phyloP scores from a whole-genome alignment of 805 yeast genomes.

The Debaryomyces castellii region DNA sequence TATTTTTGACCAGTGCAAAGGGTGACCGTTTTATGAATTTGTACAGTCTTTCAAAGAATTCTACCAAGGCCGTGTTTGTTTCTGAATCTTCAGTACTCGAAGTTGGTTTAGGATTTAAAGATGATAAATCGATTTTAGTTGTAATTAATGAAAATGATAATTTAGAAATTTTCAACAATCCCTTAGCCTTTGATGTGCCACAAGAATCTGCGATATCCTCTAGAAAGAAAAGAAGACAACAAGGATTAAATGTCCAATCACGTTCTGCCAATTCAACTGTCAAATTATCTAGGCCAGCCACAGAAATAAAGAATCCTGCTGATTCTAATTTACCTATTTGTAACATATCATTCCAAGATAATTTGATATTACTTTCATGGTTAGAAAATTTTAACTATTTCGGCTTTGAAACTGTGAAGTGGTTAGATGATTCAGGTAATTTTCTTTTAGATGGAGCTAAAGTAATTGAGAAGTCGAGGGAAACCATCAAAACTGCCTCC shows the following conservation, averaged over 20 bases:
- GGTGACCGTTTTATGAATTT: slow-evolving; percentile 82
- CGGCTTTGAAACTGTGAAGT: slow-evolving; percentile 52
- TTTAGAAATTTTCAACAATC: slow-evolving; percentile 68
- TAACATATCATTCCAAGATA: slow-evolving; percentile 29
- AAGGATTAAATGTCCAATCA: slow-evolving; percentile 42
- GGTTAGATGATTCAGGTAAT: slow-evolving; percentile 38
- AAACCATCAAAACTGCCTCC: slow-evolving; percentile 39
- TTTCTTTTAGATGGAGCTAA: slow-evolving; percentile 22
- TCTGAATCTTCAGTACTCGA: slow-evolving; percentile 60
- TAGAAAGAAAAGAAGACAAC: slow-evolving; percentile 47
- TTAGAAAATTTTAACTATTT: slow-evolving; percentile 60
- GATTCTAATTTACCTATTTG: slow-evolving; percentile 29
- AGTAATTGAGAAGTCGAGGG: slow-evolving; percentile 36
- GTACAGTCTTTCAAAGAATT: slow-evolving; percentile 47
- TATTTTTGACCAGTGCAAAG: slow-evolving; percentile 67
- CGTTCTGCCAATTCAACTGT: slow-evolving; percentile 49
- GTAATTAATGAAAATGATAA: slow-evolving; percentile 74
- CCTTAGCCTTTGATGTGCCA: slow-evolving; percentile 34
- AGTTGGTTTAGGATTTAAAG: slow-evolving; percentile 38
- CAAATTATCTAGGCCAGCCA: slow-evolving; percentile 46
- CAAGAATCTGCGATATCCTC: slow-evolving; percentile 12
- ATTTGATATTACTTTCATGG: slow-evolving; percentile 52
- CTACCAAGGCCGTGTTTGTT: slow-evolving; percentile 60
- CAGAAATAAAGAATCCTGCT: slow-evolving; percentile 29
- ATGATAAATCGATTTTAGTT: slow-evolving; percentile 38